Conservation (phyloP, 1,284 basidiomycete genomes). For the Apiotrichum domesticum region DNA sequence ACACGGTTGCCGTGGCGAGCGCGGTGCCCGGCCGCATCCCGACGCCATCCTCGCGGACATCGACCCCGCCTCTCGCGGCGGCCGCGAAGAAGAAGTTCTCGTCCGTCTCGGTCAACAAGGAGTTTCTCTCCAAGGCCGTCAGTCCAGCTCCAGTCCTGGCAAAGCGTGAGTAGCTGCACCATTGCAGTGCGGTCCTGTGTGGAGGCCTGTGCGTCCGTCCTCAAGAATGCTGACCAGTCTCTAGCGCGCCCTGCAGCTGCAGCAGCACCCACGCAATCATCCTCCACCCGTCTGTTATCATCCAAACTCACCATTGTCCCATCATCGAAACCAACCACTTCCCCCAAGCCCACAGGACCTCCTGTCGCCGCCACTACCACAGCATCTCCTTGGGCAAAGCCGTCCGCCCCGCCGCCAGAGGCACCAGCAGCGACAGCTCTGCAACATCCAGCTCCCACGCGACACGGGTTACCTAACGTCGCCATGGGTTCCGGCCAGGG, state of each 20-base stretch:
- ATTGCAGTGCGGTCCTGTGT: background rate
- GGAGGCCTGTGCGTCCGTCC: background rate
- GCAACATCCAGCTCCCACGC: constrained; percentile 31
- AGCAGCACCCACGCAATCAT: constrained; percentile 43
- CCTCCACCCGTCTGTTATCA: constrained; percentile 66
- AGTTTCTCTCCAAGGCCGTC: constrained; percentile 77
- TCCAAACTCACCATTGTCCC: constrained; percentile 67
- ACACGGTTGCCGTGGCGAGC: constrained; percentile 4
- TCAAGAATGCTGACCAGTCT: background rate
- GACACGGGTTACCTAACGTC: constrained; percentile 17
- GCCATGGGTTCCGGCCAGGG: constrained; percentile 32
- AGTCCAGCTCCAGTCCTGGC: constrained; percentile 29
- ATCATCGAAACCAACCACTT: constrained; percentile 26
- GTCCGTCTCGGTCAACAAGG: constrained; percentile 84
- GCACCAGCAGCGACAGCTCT: constrained; percentile 8
- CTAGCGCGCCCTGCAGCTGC: constrained; percentile 48
- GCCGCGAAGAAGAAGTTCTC: constrained; percentile 68
- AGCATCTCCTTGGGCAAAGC: constrained; percentile 43
- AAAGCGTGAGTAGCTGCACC: constrained; percentile 8
- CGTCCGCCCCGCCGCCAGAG: constrained; percentile 19
- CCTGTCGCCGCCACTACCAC: constrained; percentile 19
- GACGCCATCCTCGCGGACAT: constrained; percentile 38
- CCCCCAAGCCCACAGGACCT: constrained; percentile 27
- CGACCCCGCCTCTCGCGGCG: constrained; percentile 34
- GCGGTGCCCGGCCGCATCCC: constrained; percentile 20